Evolutionary conservation across 2,329 filamentous ascomycete species (phyloP), one percentile per base, ranked within the genome.

Genomic region (Simplicillium aogashimaense): DNA sequence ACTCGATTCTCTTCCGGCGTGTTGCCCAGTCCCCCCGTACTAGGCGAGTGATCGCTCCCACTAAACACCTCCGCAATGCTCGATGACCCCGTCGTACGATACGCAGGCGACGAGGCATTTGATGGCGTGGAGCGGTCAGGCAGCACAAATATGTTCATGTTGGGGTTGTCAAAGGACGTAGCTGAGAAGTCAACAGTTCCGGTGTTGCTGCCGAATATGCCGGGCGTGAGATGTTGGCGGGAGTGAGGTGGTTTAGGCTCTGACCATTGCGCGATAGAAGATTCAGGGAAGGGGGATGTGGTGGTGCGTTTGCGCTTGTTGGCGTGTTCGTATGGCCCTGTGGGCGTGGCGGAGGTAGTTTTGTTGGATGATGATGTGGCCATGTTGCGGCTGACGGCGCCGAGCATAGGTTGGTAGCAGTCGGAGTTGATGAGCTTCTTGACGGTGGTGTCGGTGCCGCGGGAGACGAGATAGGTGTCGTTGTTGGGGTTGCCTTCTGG

Each of bases 1-100:
- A 61, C 46, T 14, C 54, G 49, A 30, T 61, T 62, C 40, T 63
- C 60, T 39, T 61, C 59, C 6, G 47, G 47, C 11, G 53, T 59
- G 45, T 58, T 61, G n/a, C 58, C 58, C n/a, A 59, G 53, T 12
- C 42, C 42, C 7, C 52, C 58, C 17, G 47, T 39, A 20, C 51
- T 45, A 1, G 56, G 54, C 6, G 58, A 60, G 9, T 56, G 54
- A 29, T 59, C 51, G 28, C 50, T 57, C 44, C 57, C 58, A 12
- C 44, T 47, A 14, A 13, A 29, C 30, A 29, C 17, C 35, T n/a
- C 20, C 28, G 35, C 35, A 9, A 28, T 18, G 10, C 15, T 35
- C 10, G 33, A 25, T 38, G n/a, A 11, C 13, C 25, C 30, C 48
- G 28, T 47, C 6, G 40, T 47, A 10, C 50, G 47, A 13, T 54